Base-by-base conservation (phyloP, 2,329 filamentous ascomycete species). In the Fonsecaea multimorphosa region DNA sequence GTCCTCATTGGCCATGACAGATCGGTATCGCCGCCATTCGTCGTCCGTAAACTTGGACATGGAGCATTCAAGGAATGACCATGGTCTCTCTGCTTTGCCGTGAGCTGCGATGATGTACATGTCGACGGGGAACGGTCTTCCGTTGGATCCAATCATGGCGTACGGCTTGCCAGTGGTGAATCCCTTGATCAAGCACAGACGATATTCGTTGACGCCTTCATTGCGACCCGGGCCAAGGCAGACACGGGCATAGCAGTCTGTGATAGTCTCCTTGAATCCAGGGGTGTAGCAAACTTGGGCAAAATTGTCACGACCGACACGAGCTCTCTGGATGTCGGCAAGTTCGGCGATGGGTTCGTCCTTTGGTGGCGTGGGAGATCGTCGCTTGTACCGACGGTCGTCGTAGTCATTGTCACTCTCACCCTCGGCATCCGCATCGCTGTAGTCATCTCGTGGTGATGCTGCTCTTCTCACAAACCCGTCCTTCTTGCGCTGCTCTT, bases 261-360 rank as follows among this genome's bases (percentile, higher is more conserved):
- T 87, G 73, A 97, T 91, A 32, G 90, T 85, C 8, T 90, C 82
- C 63, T 96, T 91, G 71, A 99, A 97, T 3, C 89, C 89, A 11
- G 95, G 95, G 72, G 93, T 94, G 81, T 96, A 97, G 83, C 93
- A 97, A 62, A 97, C 90, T 74, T 94, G 88, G 6, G 91, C 90
- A 76, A 99, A 97, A 74, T 93, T 91, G 71, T 87, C 90, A 68
- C 95, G 87, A 57, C 93, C 92, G 65, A 99, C 86, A 64, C 92
- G 88, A 60, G 94, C 87, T 58, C 91, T 87, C 75, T 98, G 91
- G 70, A 94, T 88, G 76, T 98, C 92, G n/a, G 85, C 85, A 22
- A 97, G 82, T 38, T 90, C 87, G 1, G 91, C 87, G 29, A 88
- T 89, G 14, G 87, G 86, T 49, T 89, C 86, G 66, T 91, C 87